These are phyloP conservation scores for Isoetes engelmannii DNA, from an alignment of 83 land plant genomes.

Conservation along the genomic window DNA sequence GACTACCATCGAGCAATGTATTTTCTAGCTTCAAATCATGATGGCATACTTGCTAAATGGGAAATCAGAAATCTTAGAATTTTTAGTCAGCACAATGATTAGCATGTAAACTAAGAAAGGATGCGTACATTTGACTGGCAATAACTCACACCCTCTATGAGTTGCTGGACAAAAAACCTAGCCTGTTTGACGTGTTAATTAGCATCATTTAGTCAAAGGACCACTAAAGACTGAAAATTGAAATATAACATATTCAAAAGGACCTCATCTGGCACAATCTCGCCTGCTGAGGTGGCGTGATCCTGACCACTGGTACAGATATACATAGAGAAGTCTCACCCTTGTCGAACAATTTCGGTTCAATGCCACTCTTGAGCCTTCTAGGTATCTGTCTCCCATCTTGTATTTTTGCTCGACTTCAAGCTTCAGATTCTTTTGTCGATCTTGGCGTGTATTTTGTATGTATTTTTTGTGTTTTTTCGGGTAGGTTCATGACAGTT, in stretches of 20 bases:
- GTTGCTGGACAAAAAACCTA: slow-evolving; percentile 64
- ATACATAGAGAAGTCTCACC: too few species aligned
- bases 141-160: slow-evolving; percentile 25
- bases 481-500: too few species aligned
- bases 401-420: too few species aligned
- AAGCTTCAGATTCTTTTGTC: too few species aligned
- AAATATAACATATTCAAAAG: neutral
- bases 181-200: slow-evolving; percentile 50
- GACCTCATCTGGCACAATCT: slow-evolving; percentile 75
- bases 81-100: neutral
- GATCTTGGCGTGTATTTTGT: too few species aligned
- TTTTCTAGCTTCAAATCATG: slow-evolving; percentile 48
- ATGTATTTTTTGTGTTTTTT: too few species aligned
- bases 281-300: too few species aligned
- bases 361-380: too few species aligned
- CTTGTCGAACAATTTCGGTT: too few species aligned
- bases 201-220: neutral
- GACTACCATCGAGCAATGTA: slow-evolving; percentile 43
- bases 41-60: slow-evolving; percentile 24
- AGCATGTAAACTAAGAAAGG: neutral
- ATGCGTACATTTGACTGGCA: slow-evolving; percentile 39
- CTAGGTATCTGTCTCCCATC: too few species aligned
- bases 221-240: slow-evolving; percentile 14
- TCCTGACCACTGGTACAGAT: too few species aligned
- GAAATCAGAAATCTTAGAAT: neutral